phyloP scores from a whole-genome alignment of 2,329 filamentous ascomycete species.

The Stromatinia cepivora region DNA sequence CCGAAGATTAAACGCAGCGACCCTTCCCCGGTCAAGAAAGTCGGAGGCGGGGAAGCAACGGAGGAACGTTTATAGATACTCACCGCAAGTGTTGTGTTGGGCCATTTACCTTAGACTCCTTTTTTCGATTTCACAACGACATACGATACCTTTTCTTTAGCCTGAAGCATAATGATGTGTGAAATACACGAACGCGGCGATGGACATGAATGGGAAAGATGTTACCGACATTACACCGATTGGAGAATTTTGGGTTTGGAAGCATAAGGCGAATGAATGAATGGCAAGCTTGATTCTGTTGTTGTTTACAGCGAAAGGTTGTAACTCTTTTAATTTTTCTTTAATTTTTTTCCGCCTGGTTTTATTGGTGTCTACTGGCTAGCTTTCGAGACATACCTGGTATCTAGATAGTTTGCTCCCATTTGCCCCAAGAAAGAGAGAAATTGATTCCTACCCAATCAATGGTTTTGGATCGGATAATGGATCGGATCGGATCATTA shows the following conservation, averaged over 20 bases:
- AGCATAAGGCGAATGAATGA: constrained; percentile 32
- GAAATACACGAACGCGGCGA: constrained; percentile 29
- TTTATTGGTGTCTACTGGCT: constrained; percentile 9
- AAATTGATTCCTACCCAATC: neutral
- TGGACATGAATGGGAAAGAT: constrained; percentile 25
- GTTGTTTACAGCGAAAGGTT: constrained; percentile 22
- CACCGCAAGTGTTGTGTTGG: constrained; percentile 29
- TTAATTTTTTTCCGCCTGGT: constrained; percentile 24
- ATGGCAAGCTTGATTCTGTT: constrained; percentile 15
- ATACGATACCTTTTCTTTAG: constrained; percentile 36
- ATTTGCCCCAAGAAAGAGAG: neutral
- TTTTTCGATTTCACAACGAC: constrained; percentile 30
- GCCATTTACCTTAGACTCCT: constrained; percentile 28
- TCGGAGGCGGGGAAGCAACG: constrained; percentile 25
- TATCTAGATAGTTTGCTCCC: constrained; percentile 20
- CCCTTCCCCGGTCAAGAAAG: constrained; percentile 25
- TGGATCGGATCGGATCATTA: too few relatives aligned
- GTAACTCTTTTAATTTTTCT: constrained; percentile 25
- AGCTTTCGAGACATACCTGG: constrained; percentile 3
- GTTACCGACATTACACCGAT: constrained; percentile 13
- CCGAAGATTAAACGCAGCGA: constrained; percentile 27
- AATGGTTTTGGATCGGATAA: neutral
- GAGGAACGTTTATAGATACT: constrained; percentile 28
- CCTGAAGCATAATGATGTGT: constrained; percentile 31
- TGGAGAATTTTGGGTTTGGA: constrained; percentile 17